Evolutionary conservation across 129 eudicot species (phyloP), one percentile per base, ranked within the genome.

Genomic region (Centaurea solstitialis): DNA sequence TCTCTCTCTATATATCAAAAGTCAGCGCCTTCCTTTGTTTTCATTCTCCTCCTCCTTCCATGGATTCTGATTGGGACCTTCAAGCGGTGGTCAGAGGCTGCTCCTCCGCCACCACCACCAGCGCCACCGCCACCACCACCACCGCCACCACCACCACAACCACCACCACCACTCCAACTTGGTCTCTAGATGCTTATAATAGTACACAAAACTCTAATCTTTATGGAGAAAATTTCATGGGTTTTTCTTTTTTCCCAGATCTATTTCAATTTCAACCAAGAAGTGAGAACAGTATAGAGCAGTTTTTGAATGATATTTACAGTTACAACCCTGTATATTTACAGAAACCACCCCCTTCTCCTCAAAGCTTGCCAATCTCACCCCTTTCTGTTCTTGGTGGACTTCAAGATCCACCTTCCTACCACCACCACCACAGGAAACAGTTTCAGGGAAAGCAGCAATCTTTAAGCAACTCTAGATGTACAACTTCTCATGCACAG

Each of bases 21-120:
- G 99, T 92, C 99, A 94, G 99, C 99, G 99, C 99, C 97, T 92
- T 85, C 85, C 45, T 87, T 90, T 89, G 90, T 82, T 88, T 76
- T 76, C 73, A 70, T 74, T 78, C 79, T 75, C 82, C 26, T 75
- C 82, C 26, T 67, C 78, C 43, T 77, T 12, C 45, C 74, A 87
- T 85, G 93, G 96, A 83, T 6, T 88, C 88, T 68, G 97, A 94
- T 84, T 93, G 99, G 96, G 97, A 90, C 85, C 86, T 93, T 22
- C 97, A 88, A 3, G 98, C 98, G 82, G 98, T 94, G 82, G 98
- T 94, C 87, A 86, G 97, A 87, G 88, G 97, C 89, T 91, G 91
- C 87, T 59, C 83, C 85, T 30, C 92, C 84, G 23, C 88, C 80
- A 45, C 84, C 61, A n/a, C 95, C 76, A 6, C 86, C 68, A 6